Conservation (phyloP, 495 filamentous ascomycete species). For the Glonium stellatum region DNA sequence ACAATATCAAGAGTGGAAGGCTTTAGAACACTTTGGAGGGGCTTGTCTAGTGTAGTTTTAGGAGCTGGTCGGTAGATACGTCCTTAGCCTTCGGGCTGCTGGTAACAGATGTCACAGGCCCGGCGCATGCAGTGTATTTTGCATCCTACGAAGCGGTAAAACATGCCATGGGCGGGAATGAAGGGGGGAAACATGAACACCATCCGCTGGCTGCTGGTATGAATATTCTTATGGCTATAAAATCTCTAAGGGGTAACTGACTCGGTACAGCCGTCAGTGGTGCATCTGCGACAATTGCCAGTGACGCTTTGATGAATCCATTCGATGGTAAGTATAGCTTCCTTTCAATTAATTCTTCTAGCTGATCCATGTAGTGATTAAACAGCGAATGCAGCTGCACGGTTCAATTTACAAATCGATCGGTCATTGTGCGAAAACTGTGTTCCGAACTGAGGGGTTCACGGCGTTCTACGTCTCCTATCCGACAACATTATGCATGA, state of each 20-base stretch:
- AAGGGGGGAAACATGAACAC: slow-evolving; percentile 76
- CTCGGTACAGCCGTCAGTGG: slow-evolving; percentile 67
- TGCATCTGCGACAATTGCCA: slow-evolving; percentile 89
- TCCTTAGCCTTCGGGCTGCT: slow-evolving; percentile 23
- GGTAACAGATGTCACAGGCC: slow-evolving; percentile 51
- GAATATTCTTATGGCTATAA: background rate
- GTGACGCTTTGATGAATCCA: slow-evolving; percentile 98
- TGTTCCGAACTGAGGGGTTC: slow-evolving; percentile 83
- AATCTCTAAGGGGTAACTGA: slow-evolving; percentile 5
- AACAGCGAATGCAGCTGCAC: slow-evolving; percentile 98
- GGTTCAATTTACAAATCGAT: slow-evolving; percentile 85
- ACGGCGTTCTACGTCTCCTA: slow-evolving; percentile 97
- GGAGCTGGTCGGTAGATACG: slow-evolving; percentile 66
- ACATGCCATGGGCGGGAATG: slow-evolving; percentile 89
- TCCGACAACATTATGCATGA: slow-evolving; percentile 97
- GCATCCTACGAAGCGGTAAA: slow-evolving; percentile 96
- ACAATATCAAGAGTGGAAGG: slow-evolving; percentile 88
- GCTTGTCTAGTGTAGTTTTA: slow-evolving; percentile 90
- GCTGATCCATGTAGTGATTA: slow-evolving; percentile 65
- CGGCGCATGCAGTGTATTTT: slow-evolving; percentile 96
- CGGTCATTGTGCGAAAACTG: slow-evolving; percentile 71
- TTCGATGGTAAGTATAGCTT: slow-evolving; percentile 71
- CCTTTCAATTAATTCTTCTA: background rate
- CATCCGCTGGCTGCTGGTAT: slow-evolving; percentile 88
- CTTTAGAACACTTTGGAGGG: slow-evolving; percentile 85